These are phyloP conservation scores for Aspergillus clavatus DNA, from an alignment of 2,329 filamentous ascomycete species.

Conservation along the genomic window DNA sequence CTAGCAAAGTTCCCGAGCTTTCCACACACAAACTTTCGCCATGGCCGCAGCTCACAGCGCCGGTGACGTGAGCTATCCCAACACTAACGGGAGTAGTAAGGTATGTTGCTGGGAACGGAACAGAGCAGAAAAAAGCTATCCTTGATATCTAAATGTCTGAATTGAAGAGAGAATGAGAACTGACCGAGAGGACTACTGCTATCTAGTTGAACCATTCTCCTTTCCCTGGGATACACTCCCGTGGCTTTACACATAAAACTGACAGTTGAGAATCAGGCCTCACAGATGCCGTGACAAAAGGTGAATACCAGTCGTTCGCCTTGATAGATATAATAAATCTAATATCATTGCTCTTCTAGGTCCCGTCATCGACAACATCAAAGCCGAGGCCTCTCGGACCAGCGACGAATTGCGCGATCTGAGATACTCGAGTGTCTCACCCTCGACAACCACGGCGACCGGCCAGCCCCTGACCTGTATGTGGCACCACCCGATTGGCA, in stretches of 20 bases:
- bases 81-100: constrained; percentile 38
- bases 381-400: constrained; percentile 53
- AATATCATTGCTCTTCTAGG: constrained; percentile 30
- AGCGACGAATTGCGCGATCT: constrained; percentile 55
- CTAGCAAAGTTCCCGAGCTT: constrained; percentile 8
- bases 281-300: constrained; percentile 24
- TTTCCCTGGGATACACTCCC: not conserved
- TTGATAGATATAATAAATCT: constrained; percentile 12
- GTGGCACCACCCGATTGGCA: constrained; percentile 18
- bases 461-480: constrained; percentile 59
- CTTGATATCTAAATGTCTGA: too few relatives aligned
- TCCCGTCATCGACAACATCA: constrained; percentile 54
- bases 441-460: constrained; percentile 52
- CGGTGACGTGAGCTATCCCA: constrained; percentile 36
- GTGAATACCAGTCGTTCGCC: constrained; percentile 9
- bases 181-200: constrained; percentile 5
- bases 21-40: constrained; percentile 20
- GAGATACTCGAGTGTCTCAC: constrained; percentile 50
- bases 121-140: too few relatives aligned
- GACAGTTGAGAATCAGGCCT: constrained; percentile 19
- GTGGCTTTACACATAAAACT: constrained; percentile 13
- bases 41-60: constrained; percentile 27
- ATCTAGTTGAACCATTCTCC: constrained; percentile 12
- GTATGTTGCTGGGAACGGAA: too few relatives aligned
- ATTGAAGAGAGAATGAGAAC: not conserved